Base-by-base conservation (phyloP, 1,284 basidiomycete species). In the Apiotrichum sp. region DNA sequence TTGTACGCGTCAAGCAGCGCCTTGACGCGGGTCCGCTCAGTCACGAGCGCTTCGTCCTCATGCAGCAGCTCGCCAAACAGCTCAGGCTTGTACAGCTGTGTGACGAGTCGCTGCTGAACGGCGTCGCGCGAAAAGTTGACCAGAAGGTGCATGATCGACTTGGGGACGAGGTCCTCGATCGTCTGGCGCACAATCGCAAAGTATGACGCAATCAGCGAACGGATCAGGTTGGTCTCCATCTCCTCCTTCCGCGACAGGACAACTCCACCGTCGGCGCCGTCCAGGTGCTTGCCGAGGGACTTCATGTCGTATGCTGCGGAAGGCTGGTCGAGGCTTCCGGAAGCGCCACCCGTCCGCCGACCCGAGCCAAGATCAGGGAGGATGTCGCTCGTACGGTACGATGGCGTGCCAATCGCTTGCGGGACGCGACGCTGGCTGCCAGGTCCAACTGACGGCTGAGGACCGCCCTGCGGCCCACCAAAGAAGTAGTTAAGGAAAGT, bases 301-400 rank as follows among this genome's bases (percentile, higher is more conserved):
- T 93, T 97, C 96, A 99, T 98, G 74, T 98, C 93, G 75, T 86
- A 98, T 40, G 90, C 93, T 48, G 93, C 88, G 65, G 83, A 88
- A 70, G 81, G 87, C 52, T 85, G 86, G 67, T 92, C 89, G 50
- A 87, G 81, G 44, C 36, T 38, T 7, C 83, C 81, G 82, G 67
- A 54, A 50, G 68, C 59, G 45, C 65, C 47, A n/a, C 62, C 67
- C 10, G 61, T 62, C 39, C 70, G 53, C 54, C 72, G 60, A 13
- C 68, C 63, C 16, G 65, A 67, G 5, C 69, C 71, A 10, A 77
- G 62, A 65, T 77, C 75, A 8, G 74, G 76, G 50, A 77, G 65
- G 11, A 75, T 50, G 42, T 75, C 71, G 44, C 39, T 49, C 8
- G 40, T 29, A 3, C 43, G 48, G 49, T 58, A 53, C 48, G 38